phyloP scores from a whole-genome alignment of 2,329 filamentous ascomycete species.

The Trichophyton mentagrophytes region DNA sequence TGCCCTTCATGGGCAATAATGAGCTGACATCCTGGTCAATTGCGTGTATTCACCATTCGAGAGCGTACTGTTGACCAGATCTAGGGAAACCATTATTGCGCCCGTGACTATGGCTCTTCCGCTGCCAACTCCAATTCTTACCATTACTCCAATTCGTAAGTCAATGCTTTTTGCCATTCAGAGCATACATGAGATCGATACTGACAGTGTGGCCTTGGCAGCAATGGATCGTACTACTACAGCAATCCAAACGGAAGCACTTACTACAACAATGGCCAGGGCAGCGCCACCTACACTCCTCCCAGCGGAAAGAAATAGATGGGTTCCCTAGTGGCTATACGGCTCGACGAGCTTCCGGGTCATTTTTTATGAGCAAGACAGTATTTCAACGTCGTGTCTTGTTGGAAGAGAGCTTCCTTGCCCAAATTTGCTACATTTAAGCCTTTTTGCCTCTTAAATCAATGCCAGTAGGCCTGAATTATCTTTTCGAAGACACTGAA shows the following conservation, averaged over 20 bases:
- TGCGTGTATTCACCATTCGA: neutral
- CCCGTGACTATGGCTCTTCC: conserved; percentile 48
- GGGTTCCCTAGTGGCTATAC: neutral
- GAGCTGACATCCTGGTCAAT: neutral
- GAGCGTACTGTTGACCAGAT: neutral
- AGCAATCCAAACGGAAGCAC: conserved; percentile 55
- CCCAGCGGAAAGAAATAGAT: conserved; percentile 31
- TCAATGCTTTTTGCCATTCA: conserved; percentile 1
- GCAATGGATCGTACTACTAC: conserved; percentile 61
- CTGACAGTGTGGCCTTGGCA: conserved; percentile 15
- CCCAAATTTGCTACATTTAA: neutral
- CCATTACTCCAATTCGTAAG: conserved; percentile 54
- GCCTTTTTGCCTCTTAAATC: neutral
- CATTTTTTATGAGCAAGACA: neutral
- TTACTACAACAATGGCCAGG: conserved; percentile 52
- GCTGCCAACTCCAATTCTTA: conserved; percentile 43
- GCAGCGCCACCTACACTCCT: conserved; percentile 48
- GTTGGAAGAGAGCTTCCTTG: neutral
- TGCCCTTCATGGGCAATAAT: neutral
- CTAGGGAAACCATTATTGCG: conserved; percentile 56
- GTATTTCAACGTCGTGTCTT: neutral
- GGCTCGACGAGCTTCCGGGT: neutral
- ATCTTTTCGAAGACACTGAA: too few species aligned
- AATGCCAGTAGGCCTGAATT: neutral
- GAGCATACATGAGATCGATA: neutral